phyloP scores from a whole-genome alignment of 371 early-diverging fungal species.

The Mortierella sp. region DNA sequence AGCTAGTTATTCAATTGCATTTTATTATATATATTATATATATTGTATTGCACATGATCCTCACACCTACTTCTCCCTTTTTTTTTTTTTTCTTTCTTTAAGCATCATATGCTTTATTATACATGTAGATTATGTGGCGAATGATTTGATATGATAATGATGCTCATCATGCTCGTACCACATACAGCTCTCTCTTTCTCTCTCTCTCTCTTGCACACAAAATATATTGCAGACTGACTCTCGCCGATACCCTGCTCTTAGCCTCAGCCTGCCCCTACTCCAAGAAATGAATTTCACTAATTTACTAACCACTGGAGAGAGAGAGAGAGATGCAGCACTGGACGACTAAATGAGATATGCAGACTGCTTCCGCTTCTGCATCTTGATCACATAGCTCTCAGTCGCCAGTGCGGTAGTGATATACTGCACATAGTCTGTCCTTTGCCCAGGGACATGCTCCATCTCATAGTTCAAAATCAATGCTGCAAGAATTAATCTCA shows the following conservation, averaged over 20 bases:
- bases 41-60: too few relatives aligned
- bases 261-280: too few relatives aligned
- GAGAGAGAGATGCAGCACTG: too few relatives aligned
- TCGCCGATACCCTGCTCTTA: too few relatives aligned
- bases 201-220: too few relatives aligned
- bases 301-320: not conserved
- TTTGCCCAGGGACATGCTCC: constrained; percentile 25
- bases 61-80: too few relatives aligned
- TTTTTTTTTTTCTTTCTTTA: not conserved
- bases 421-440: constrained; percentile 42
- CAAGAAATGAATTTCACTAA: too few relatives aligned
- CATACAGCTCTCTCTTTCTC: too few relatives aligned
- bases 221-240: too few relatives aligned
- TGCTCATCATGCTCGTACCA: not conserved
- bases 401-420: constrained; percentile 41
- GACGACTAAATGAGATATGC: not conserved
- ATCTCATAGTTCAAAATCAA: constrained; percentile 30
- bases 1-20: too few relatives aligned
- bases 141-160: constrained; percentile 5
- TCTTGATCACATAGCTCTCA: constrained; percentile 42
- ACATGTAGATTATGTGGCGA: too few relatives aligned
- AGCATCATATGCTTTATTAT: not conserved
- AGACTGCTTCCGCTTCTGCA: constrained; percentile 13
- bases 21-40: too few relatives aligned
- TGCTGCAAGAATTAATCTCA: constrained; percentile 41